A percentile compares a stretch with the other conserved stretches of the same genome.
phyloP scores from a whole-genome alignment of 768 basidiomycete genomes.

The Suillus subalutaceus region DNA sequence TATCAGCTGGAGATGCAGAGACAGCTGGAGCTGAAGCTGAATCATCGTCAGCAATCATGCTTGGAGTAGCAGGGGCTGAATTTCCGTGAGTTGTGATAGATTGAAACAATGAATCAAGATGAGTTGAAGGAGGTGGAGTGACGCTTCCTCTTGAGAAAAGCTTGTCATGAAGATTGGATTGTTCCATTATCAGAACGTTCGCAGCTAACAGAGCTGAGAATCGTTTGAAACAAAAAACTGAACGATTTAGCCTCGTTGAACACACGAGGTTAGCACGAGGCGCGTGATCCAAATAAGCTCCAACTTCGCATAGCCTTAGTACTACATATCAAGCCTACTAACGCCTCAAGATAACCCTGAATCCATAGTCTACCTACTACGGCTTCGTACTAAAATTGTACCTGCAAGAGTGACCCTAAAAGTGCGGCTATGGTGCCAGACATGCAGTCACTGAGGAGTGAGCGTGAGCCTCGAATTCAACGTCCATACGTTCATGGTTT shows the following conservation, averaged over 20 bases:
- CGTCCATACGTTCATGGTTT: too few relatives aligned
- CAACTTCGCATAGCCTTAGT: background rate
- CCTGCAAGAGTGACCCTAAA: too few relatives aligned
- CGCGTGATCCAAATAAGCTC: background rate
- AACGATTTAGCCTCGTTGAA: slow-evolving; percentile 25
- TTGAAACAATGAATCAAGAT: slow-evolving; percentile 73
- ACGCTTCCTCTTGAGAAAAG: slow-evolving; percentile 56
- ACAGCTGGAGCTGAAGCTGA: slow-evolving; percentile 34
- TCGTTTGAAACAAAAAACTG: background rate
- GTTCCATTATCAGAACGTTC: background rate
- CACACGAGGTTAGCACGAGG: slow-evolving; percentile 27
- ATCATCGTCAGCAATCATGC: slow-evolving; percentile 43
- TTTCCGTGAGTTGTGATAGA: slow-evolving; percentile 47
- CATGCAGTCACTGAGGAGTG: too few relatives aligned
- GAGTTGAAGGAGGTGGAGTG: slow-evolving; percentile 57
- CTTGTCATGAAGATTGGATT: slow-evolving; percentile 34
- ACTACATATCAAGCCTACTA: too few relatives aligned
- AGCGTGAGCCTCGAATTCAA: too few relatives aligned
- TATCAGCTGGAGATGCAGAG: slow-evolving; percentile 50
- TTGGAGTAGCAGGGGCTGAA: slow-evolving; percentile 49
- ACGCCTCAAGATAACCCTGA: too few relatives aligned
- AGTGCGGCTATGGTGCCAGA: too few relatives aligned
- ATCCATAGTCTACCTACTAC: too few relatives aligned
- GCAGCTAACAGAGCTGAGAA: background rate
- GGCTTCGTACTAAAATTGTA: too few relatives aligned